phyloP scores from a whole-genome alignment of 2,329 filamentous ascomycete genomes.

The Pseudogymnoascus sp. region DNA sequence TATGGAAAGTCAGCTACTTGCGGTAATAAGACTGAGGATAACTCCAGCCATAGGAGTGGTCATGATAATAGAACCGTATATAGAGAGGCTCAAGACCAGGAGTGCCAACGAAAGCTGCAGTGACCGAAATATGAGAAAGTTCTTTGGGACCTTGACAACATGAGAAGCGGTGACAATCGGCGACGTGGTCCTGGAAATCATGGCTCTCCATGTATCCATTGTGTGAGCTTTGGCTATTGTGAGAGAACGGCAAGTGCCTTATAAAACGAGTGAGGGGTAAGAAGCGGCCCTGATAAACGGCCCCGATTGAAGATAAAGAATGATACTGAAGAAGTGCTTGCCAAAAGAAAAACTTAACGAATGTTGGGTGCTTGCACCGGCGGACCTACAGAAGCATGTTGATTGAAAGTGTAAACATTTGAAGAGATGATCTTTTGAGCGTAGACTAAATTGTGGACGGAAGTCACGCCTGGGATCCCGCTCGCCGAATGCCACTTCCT shows the following conservation, averaged over 20 bases:
- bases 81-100: not conserved
- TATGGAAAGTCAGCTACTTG: no score
- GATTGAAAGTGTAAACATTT: not conserved
- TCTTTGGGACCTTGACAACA: not conserved
- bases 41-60: not conserved
- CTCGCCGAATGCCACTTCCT: not conserved
- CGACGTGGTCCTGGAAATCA: not conserved
- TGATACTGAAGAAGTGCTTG: not conserved
- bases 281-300: not conserved
- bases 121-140: not conserved
- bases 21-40: not conserved
- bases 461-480: not conserved
- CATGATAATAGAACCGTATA: not conserved
- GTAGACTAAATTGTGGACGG: not conserved
- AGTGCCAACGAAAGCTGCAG: not conserved
- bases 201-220: not conserved
- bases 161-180: not conserved
- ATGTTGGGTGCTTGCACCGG: not conserved
- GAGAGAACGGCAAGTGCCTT: not conserved
- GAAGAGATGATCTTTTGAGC: not conserved
- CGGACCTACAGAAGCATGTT: not conserved
- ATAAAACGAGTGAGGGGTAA: not conserved
- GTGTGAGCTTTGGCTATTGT: not conserved
- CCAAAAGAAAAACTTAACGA: not conserved
- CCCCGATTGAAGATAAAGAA: not conserved